Base-by-base conservation (phyloP, 1,139 yeast genomes). In the Geotrichum histeridarum region DNA sequence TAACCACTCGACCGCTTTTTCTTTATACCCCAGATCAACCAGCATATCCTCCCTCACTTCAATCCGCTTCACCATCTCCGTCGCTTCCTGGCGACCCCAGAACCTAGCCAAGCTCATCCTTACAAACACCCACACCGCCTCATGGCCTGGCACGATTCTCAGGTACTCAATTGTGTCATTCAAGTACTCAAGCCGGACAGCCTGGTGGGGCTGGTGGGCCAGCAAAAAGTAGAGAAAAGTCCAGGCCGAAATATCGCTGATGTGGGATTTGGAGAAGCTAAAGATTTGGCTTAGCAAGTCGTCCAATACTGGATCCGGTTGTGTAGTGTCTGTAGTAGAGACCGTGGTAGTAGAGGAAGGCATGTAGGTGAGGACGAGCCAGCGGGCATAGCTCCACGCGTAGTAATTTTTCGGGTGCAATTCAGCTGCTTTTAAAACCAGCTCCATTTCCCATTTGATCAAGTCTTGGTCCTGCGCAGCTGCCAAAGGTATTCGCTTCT, bases 241-340 rank as follows among this genome's bases (percentile, higher is more conserved):
- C 83, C 83, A 79, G 4, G 76, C 70, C 0, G 82, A 76, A 5
- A 71, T 65, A 57, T 79, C 82, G 9, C 68, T 64, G 1, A 70
- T 63, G 57, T 76, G 67, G 7, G 54, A 49, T 38, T 63, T 63
- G 54, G 78, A 73, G 60, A 75, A 72, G 2, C 54, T 43, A 53
- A 66, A 64, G 1, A 70, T 60, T 12, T n/a, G 27, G 27, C 27
- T 22, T 22, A 5, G 27, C 27, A n/a, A n/a, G n/a, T n/a, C n/a
- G n/a, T 50, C 15, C n/a, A 4, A 18, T 48, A 38, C 27, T 37
- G 37, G 7, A n/a, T 12, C 15, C 38, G 31, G 38, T 5, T 9
- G 22, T 1, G 12, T 11, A 22, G 15, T 27, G 11, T 17, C 35
- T 11, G 14, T 12, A 5, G 27, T 5, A 22, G 27, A 22, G 27